Evolutionary conservation across 257 asterid genomes (phyloP), one percentile per base, ranked within the genome.

Genomic region (Sherardia arvensis): DNA sequence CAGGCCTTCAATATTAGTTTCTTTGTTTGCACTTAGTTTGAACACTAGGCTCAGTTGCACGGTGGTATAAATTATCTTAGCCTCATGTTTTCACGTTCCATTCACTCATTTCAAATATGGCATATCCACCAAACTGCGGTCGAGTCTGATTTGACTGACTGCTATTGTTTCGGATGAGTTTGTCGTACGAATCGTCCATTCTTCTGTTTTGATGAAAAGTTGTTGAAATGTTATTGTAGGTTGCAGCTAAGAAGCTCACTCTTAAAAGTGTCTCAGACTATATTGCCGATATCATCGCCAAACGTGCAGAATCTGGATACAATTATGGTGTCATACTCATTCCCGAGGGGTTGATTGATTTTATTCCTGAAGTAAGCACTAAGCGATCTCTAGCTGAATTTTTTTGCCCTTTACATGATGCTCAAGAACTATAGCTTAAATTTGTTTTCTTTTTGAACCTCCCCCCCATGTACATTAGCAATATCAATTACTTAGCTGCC

Each of bases 261-360:
- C 92, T 93, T 36, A 93, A 93, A 68, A 86, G 69, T 61, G 94
- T 93, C 62, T 83, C 99, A 15, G 88, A 87, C 79, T 73, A 90
- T 71, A 86, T 93, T 71, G 87, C 92, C 22, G 94, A 90, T 74
- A 87, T 90, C 69, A 76, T 93, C 66, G 73, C 88, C 79, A 87
- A 93, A 76, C 99, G 97, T 61, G 90, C 97, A 4, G 95, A 80
- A 66, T 75, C 79, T 62, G 97, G 99, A 30, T 86, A 78, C 76
- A 87, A 93, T 72, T 93, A 93, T 73, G 99, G 99, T 71, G 99
- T 93, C 71, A 87, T 93, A 53, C 97, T 93, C 67, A 93, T 93
- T 48, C 99, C 99, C 1, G 99, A 93, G 79, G 99, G 99, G 62
- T 83, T 93, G 22, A 93, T 93, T n/a, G 99, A 93, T 81, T 93